Base-by-base conservation (phyloP, 345 rosid species). In the Fremontodendron californicum region DNA sequence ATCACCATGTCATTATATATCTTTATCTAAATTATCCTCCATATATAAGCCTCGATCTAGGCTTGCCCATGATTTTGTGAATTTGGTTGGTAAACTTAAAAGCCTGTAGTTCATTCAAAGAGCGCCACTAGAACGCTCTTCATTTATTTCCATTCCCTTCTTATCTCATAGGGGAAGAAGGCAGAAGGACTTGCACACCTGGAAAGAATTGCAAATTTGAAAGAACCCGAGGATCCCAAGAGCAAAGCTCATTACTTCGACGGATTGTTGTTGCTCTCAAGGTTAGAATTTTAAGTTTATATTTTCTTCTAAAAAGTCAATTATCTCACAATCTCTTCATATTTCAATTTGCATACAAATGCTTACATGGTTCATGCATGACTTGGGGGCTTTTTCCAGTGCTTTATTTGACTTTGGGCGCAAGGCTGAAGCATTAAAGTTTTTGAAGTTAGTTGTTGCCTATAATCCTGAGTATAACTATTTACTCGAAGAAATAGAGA, bases 241-340 rank as follows among this genome's bases (percentile, higher is more conserved):
- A 84, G 85, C 88, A 92, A 92, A 85, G 90, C 86, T 39, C 90
- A 87, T 82, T 95, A 95, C 81, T 90, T 82, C 4, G 92, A 89
- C 15, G 93, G 92, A 75, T 79, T 93, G 83, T 84, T 93, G 52
- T 74, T 89, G 74, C 88, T 90, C 40, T 84, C 97, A 48, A 85
- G 94, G 99, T 95, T 82, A 40, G 78, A 37, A 18, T 52, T 54
- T 49, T 23, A 27, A 27, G 46, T 54, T 51, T 21, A 31, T 29
- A 61, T 62, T 62, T 48, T 63, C 49, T 19, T 11, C 11, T 62
- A 27, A 10, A 4, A 52, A 25, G 39, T 52, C 5, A 23, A 60
- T 19, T 27, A 23, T 61, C 39, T 29, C 13, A n/a, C 54, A 69
- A 25, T 39, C 19, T 18, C 8, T 54, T 61, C 76, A 2, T 15